Conservation (phyloP, 129 eudicot genomes). For the Chrysanthemum makinoi region DNA sequence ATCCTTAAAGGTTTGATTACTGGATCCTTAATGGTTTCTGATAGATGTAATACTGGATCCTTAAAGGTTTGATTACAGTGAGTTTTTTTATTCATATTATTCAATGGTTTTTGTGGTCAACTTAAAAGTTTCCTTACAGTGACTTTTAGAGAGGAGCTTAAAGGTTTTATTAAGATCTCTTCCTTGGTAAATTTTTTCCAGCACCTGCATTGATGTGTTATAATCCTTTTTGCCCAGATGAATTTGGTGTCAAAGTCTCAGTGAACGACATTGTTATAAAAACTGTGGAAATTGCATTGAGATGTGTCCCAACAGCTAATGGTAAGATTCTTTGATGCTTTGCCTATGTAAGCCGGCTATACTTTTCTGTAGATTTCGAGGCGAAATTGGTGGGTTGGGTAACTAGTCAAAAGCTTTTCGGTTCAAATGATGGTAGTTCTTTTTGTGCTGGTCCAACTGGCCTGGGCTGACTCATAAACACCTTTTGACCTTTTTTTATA, state of each 20-base stretch:
- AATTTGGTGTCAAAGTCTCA: constrained; percentile 85
- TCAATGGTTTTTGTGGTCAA: too few relatives aligned
- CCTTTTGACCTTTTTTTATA: not conserved
- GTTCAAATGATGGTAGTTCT: too few relatives aligned
- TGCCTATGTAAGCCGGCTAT: not conserved
- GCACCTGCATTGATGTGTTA: constrained; percentile 10
- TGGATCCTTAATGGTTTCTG: too few relatives aligned
- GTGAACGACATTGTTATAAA: constrained; percentile 94
- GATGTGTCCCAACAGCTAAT: constrained; percentile 87
- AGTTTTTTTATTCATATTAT: too few relatives aligned
- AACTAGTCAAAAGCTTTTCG: not conserved
- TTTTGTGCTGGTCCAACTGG: too few relatives aligned
- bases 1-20: too few relatives aligned
- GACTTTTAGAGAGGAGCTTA: too few relatives aligned
- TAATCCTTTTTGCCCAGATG: constrained; percentile 43
- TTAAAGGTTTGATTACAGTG: too few relatives aligned
- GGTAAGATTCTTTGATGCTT: constrained; percentile 44
- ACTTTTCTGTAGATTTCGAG: not conserved
- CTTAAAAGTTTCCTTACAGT: not conserved
- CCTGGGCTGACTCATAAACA: too few relatives aligned
- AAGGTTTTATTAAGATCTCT: too few relatives aligned
- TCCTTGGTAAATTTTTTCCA: constrained; percentile 9
- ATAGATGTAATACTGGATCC: too few relatives aligned
- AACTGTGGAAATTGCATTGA: constrained; percentile 84
- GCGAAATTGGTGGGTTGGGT: not conserved